Evolutionary conservation across 2,329 filamentous ascomycete genomes (phyloP), one percentile per base, ranked within the genome.

Genomic region (Alternaria triticina): DNA sequence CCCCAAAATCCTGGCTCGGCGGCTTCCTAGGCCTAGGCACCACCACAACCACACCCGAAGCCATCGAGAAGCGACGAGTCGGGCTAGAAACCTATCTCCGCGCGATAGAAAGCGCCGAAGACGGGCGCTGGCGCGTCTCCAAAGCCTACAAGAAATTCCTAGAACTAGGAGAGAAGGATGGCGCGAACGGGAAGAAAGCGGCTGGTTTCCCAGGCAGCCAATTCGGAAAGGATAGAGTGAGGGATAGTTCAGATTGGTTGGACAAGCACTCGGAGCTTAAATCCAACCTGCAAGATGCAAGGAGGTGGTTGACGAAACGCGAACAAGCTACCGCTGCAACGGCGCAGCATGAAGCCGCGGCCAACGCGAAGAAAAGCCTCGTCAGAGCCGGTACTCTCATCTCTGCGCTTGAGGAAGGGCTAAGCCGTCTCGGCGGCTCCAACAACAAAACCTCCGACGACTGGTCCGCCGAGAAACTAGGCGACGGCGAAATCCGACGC

Each of bases 251-350:
- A 4, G 89, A 90, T 2, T 96, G 93, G 92, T 81, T 95, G 25
- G 92, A 95, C 74, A 84, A 92, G 59, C 89, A 94, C 74, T 82
- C 87, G 25, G 90, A 94, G 74, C 84, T 94, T 81, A 94, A 94
- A 81, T 83, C 84, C 15, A 86, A 87, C 67, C 84, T 96, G 28
- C 89, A 92, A 73, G 87, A 91, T 67, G 89, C 89, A 9, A 80
- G 90, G 17, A 82, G 88, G 65, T 87, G 86, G 75, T 81, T 93
- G n/a, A 90, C 90, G 43, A 83, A 86, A 67, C 82, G 92, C 51
- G 92, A 96, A 73, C 86, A 85, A 17, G 88, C 89, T 2, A 81
- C 77, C 4, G 85, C 84, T 4, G 85, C 87, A 3, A 85, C 87
- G 62, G 83, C 84, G 57, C 88, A 90, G 74, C 88, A 90, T 47